These are phyloP conservation scores for Ophiocordyceps camponoti-saundersi DNA, from an alignment of 2,329 filamentous ascomycete species.

Conservation along the genomic window DNA sequence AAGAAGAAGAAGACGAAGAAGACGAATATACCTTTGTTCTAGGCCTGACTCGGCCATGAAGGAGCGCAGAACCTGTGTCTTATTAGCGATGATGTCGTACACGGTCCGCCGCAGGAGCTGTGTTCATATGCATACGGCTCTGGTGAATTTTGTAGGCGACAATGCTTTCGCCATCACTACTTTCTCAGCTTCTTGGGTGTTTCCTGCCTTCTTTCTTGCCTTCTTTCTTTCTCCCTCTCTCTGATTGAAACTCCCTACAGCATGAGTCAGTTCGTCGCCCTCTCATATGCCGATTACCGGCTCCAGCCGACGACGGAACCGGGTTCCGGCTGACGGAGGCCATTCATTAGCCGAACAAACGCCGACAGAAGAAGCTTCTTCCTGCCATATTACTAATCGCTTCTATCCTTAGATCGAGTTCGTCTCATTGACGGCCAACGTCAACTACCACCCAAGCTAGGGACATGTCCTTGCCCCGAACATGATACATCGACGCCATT, in stretches of 20 bases:
- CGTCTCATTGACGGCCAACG: no score
- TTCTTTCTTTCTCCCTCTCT: background rate
- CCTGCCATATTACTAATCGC: no score
- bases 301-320: background rate
- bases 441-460: background rate
- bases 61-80: slow-evolving; percentile 59
- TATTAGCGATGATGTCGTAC: background rate
- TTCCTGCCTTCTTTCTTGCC: background rate
- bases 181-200: background rate
- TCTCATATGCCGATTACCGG: background rate
- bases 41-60: slow-evolving; percentile 76
- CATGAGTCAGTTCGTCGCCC: background rate
- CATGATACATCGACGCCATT: slow-evolving; percentile 4
- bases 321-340: no score
- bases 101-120: background rate
- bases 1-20: background rate
- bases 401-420: no score
- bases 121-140: slow-evolving; percentile 9
- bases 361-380: background rate
- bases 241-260: background rate
- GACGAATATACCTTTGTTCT: slow-evolving; percentile 53
- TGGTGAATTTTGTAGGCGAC: slow-evolving; percentile 16
- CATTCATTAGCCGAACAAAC: background rate
- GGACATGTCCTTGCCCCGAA: background rate
- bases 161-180: background rate